Conservation (phyloP, 2,329 filamentous ascomycete species). For the Xylariaceae sp. region DNA sequence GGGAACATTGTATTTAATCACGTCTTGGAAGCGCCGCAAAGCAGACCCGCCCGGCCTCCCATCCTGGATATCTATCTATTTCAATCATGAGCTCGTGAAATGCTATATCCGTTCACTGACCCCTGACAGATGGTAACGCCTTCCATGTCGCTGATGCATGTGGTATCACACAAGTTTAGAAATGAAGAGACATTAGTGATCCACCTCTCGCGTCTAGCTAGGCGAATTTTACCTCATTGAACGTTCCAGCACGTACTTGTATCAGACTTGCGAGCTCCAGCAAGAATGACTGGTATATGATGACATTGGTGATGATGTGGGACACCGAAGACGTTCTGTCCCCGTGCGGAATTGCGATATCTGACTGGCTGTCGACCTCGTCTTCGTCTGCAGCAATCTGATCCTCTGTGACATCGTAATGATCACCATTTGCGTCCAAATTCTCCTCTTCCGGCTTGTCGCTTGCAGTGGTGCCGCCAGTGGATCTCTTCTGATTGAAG, state of each 20-base stretch:
- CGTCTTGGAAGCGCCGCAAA: too few species aligned
- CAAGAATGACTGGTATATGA: constrained; percentile 75
- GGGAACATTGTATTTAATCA: too few species aligned
- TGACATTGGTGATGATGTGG: constrained; percentile 74
- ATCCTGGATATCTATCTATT: constrained; percentile 3
- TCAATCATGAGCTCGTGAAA: background rate
- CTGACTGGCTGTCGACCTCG: constrained; percentile 21
- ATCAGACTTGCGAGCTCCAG: constrained; percentile 71
- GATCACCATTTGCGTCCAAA: constrained; percentile 23
- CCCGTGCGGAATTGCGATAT: constrained; percentile 20
- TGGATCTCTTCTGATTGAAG: constrained; percentile 30
- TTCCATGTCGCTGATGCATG: background rate
- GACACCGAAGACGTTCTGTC: constrained; percentile 61
- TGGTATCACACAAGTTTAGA: constrained; percentile 5
- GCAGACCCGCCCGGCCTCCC: too few species aligned
- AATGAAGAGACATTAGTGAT: constrained; percentile 1
- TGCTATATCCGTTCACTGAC: too few species aligned
- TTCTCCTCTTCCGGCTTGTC: constrained; percentile 20
- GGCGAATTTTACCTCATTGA: constrained; percentile 68
- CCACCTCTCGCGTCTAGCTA: constrained; percentile 15
- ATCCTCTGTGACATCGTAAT: constrained; percentile 16
- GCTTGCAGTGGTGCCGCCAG: background rate
- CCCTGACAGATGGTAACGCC: background rate
- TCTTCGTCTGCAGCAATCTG: constrained; percentile 21
- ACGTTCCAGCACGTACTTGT: constrained; percentile 69